Evolutionary conservation across 2,329 filamentous ascomycete species (phyloP), one percentile per base, ranked within the genome.

Genomic region (Lanzia echinophila): DNA sequence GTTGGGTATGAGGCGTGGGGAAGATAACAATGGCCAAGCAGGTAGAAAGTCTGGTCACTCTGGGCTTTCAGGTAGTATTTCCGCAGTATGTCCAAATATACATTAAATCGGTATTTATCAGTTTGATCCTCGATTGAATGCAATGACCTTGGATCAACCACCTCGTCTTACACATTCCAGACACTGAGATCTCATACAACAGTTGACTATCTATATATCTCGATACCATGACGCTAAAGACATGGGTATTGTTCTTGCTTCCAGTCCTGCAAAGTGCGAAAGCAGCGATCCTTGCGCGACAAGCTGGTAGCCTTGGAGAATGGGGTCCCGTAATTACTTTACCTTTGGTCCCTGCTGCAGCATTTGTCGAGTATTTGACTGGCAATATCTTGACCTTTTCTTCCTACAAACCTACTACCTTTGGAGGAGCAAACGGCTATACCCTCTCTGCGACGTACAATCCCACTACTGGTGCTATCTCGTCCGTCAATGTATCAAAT

Each of bases 361-460:
- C 41, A 2, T 60, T 58, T 24, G 22, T 62, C 3, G 34, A 57
- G 3, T 44, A 50, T n/a, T 44, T 39, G 6, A 53, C 50, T 6
- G 56, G 59, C 22, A 57, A 57, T 8, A 54, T 62, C 10, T 34
- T 57, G 7, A 57, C 56, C 1, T 62, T 54, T 19, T 46, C 60
- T 11, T 52, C 59, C 12, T 58, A 47, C n/a, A 36, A 20, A 2
- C n/a, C 32, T 12, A 41, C 50, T n/a, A 28, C 47, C 5, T 61
- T 53, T 49, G 45, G 24, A 32, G 38, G 11, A 4, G 5, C 22
- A 11, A 42, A 43, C 53, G 67, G 68, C 3, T 58, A 61, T 12
- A 71, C 69, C 1, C 57, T 65, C 19, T 67, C 67, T 7, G 65
- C 64, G 6, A 64, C 62, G n/a, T 70, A 65, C 47, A 61, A 70